These are phyloP conservation scores for Lanmaoa rubissima DNA, from an alignment of 768 basidiomycete genomes.

Conservation along the genomic window DNA sequence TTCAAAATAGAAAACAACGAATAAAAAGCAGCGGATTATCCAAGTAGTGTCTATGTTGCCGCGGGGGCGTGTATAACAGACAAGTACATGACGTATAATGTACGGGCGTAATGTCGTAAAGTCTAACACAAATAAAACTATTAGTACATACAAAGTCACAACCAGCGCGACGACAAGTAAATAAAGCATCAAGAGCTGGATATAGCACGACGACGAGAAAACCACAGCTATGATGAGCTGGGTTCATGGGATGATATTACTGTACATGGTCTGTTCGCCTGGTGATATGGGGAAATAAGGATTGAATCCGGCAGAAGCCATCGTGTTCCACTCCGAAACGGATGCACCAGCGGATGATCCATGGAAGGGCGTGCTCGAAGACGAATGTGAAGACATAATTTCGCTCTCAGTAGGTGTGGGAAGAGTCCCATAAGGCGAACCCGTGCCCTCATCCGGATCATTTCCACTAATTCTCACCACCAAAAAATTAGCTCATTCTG, in stretches of 20 bases:
- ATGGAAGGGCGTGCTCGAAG: constrained; percentile 42
- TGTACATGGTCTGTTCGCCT: constrained; percentile 56
- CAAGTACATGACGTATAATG: constrained; percentile 34
- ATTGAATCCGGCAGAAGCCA: constrained; percentile 56
- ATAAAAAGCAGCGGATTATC: constrained; percentile 17
- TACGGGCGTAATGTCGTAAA: constrained; percentile 27
- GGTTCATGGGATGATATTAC: constrained; percentile 53
- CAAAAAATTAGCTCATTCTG: constrained; percentile 31
- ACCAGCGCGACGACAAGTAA: constrained; percentile 31
- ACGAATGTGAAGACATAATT: constrained; percentile 45
- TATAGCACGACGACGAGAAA: constrained; percentile 2
- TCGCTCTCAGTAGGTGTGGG: constrained; percentile 65
- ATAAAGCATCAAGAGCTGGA: constrained; percentile 20
- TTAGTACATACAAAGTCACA: constrained; percentile 32
- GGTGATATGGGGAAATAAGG: constrained; percentile 63
- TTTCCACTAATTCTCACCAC: constrained; percentile 44
- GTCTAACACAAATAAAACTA: constrained; percentile 31
- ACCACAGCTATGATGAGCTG: neutral
- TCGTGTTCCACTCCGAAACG: constrained; percentile 61
- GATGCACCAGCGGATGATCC: constrained; percentile 45
- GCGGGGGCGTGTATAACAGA: constrained; percentile 14
- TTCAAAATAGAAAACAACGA: constrained; percentile 36
- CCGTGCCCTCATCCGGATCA: constrained; percentile 48
- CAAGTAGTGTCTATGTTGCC: constrained; percentile 18
- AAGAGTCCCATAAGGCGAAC: constrained; percentile 51